phyloP scores from a whole-genome alignment of 2,329 filamentous ascomycete genomes.

The Penicillium sumatraense region DNA sequence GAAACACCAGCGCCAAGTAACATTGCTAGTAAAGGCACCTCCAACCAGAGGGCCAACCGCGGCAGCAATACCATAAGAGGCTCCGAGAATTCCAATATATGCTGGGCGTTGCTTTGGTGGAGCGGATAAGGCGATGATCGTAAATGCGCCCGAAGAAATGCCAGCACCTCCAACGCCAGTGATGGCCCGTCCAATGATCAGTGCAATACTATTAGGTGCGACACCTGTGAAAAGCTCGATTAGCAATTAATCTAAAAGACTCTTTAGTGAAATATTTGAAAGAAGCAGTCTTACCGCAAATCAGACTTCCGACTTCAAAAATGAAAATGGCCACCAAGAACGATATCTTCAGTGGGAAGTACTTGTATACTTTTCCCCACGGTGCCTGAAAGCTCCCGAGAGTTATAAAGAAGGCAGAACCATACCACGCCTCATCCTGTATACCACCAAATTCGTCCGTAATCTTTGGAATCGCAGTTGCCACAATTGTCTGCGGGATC shows the following conservation, averaged over 20 bases:
- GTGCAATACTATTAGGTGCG: conserved; percentile 35
- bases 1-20: conserved; percentile 54
- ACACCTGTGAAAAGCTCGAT: conserved; percentile 15
- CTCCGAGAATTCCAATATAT: conserved; percentile 52
- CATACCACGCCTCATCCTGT: conserved; percentile 42
- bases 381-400: conserved; percentile 35
- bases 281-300: conserved; percentile 36
- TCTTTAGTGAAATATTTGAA: neutral
- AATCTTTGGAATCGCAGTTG: conserved; percentile 38
- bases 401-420: conserved; percentile 42
- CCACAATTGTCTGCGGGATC: conserved; percentile 32
- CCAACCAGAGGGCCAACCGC: conserved; percentile 55
- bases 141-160: conserved; percentile 33
- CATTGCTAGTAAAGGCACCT: conserved; percentile 50
- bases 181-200: conserved; percentile 48
- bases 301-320: conserved; percentile 49
- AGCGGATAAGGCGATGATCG: conserved; percentile 29
- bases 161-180: conserved; percentile 42
- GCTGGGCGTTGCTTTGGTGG: conserved; percentile 2
- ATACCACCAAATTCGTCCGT: conserved; percentile 34
- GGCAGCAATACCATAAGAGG: conserved; percentile 54
- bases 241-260: neutral
- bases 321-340: conserved; percentile 44
- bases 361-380: conserved; percentile 39
- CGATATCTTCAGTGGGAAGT: conserved; percentile 35